Percentiles rank a stretch among this genome's conserved stretches.
phyloP scores from a whole-genome alignment of 441 rosid species.

The Biscutella auriculata region DNA sequence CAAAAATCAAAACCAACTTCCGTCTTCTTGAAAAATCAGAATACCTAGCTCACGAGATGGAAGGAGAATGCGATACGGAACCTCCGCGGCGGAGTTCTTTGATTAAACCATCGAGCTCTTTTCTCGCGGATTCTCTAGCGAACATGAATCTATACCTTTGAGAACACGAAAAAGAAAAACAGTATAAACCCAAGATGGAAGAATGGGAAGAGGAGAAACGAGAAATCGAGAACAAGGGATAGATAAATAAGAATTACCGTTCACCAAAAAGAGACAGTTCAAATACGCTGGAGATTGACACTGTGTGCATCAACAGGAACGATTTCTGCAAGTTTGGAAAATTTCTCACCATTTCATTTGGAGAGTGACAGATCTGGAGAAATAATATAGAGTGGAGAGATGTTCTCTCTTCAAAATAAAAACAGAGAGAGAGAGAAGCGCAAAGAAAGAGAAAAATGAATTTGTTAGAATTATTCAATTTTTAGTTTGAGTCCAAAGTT shows the following conservation, averaged over 20 bases:
- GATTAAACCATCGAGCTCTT: conserved; percentile 60
- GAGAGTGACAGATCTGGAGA: no score
- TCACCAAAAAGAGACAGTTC: conserved; percentile 66
- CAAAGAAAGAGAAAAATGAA: no score
- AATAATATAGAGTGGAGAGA: no score
- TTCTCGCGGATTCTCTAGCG: conserved; percentile 78
- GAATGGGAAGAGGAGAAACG: not conserved
- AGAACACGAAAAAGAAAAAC: not conserved
- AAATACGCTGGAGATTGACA: conserved; percentile 75
- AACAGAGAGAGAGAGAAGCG: no score
- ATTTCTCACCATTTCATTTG: no score
- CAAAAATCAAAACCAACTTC: not conserved
- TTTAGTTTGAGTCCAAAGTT: no score
- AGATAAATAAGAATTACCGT: not conserved
- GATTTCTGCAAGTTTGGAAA: conserved; percentile 31
- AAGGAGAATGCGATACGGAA: conserved; percentile 23
- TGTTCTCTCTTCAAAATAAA: no score
- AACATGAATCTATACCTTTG: conserved; percentile 95
- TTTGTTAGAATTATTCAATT: no score
- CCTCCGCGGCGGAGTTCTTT: conserved; percentile 52
- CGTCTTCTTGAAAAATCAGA: not conserved
- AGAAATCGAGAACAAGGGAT: not conserved
- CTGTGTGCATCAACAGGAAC: conserved; percentile 57
- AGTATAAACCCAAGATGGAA: not conserved
- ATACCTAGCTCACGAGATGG: conserved; percentile 26